Conservation (phyloP, 1,284 basidiomycete genomes). For the Sphaerobolus stellatus region DNA sequence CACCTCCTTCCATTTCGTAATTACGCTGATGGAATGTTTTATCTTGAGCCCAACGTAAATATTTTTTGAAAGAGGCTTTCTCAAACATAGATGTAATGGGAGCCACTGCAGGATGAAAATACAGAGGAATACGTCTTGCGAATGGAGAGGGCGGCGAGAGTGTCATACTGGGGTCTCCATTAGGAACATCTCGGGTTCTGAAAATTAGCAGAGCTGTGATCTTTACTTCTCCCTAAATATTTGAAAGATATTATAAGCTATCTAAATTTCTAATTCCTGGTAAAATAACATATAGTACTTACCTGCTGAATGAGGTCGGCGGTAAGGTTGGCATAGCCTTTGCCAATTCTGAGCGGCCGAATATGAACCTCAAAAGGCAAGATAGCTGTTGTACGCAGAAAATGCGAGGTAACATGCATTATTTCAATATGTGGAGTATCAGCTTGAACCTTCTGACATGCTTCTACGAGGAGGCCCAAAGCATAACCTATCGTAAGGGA, state of each 20-base stretch:
- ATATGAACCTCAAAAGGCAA: constrained; percentile 48
- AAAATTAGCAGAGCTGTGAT: constrained; percentile 58
- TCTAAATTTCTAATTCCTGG: neutral
- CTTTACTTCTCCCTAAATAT: constrained; percentile 44
- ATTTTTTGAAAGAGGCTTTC: constrained; percentile 29
- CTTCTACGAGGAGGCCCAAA: constrained; percentile 52
- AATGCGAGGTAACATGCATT: constrained; percentile 60
- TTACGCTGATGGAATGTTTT: constrained; percentile 34
- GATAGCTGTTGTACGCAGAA: constrained; percentile 42
- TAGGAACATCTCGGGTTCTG: constrained; percentile 42
- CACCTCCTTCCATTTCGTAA: constrained; percentile 20
- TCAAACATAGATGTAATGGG: constrained; percentile 4
- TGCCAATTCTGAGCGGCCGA: constrained; percentile 45
- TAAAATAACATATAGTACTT: constrained; percentile 15
- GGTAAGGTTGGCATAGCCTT: constrained; percentile 50
- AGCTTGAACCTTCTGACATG: constrained; percentile 51
- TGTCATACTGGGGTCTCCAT: constrained; percentile 25
- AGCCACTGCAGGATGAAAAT: constrained; percentile 47
- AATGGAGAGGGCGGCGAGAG: constrained; percentile 51
- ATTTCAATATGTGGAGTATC: constrained; percentile 49
- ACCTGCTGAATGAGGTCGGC: constrained; percentile 60
- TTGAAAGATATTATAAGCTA: neutral
- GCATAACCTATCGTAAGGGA: constrained; percentile 47
- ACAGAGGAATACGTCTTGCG: constrained; percentile 54
- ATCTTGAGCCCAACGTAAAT: constrained; percentile 43